Evolutionary conservation across 2,329 filamentous ascomycete species (phyloP).

Genomic region (Nigrograna mackinnonii): DNA sequence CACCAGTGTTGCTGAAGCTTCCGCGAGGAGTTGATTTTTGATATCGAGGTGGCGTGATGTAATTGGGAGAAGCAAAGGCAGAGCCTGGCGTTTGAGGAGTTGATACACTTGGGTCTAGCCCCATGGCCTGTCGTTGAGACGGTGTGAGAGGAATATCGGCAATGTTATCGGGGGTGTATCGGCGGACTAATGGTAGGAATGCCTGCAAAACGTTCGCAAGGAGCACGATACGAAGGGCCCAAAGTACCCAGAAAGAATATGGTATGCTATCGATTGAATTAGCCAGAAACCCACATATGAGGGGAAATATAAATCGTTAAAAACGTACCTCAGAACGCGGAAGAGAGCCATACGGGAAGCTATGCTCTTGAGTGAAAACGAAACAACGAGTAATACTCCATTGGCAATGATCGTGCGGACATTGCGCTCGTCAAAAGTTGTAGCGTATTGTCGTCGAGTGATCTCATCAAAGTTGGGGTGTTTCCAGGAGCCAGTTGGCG

Average conservation of each 20-base stretch:
- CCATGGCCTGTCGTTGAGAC: slow-evolving; percentile 83
- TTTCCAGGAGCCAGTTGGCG: slow-evolving; percentile 76
- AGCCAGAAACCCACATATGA: no score
- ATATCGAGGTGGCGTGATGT: slow-evolving; percentile 87
- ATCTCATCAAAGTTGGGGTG: slow-evolving; percentile 91
- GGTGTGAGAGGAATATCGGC: slow-evolving; percentile 89
- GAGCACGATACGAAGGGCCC: slow-evolving; percentile 58
- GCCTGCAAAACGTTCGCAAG: slow-evolving; percentile 69
- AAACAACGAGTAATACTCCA: slow-evolving; percentile 55
- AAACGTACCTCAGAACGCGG: slow-evolving; percentile 18
- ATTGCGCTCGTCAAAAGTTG: slow-evolving; percentile 79
- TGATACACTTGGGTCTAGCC: slow-evolving; percentile 67
- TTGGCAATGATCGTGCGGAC: slow-evolving; percentile 73
- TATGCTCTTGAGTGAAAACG: slow-evolving; percentile 42
- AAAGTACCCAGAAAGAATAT: no score
- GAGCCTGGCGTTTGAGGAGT: slow-evolving; percentile 68
- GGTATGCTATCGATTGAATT: no score
- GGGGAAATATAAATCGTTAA: background rate
- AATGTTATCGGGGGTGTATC: slow-evolving; percentile 67
- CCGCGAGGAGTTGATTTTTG: slow-evolving; percentile 72
- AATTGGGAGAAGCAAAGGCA: slow-evolving; percentile 52
- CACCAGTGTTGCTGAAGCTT: slow-evolving; percentile 55
- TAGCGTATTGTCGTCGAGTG: slow-evolving; percentile 74
- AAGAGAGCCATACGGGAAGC: slow-evolving; percentile 8
- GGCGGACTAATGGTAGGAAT: slow-evolving; percentile 71